These are phyloP conservation scores for Limnomonas spitsbergensis DNA, from an alignment of 139 green algal genomes.

Conservation along the genomic window DNA sequence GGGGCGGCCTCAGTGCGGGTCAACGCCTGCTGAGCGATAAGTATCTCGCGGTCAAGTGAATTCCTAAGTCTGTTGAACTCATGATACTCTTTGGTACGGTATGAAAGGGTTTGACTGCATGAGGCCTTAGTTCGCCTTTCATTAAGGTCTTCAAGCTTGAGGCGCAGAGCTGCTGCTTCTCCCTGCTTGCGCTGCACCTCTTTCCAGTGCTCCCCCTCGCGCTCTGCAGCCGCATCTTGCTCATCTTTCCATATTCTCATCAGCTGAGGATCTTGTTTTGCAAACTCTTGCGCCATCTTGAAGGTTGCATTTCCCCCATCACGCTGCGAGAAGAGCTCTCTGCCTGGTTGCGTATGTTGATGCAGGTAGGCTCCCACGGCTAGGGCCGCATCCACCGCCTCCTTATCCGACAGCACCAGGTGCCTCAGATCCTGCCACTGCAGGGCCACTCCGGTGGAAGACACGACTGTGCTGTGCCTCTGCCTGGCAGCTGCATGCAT, in stretches of 20 bases:
- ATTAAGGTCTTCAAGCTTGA: not conserved
- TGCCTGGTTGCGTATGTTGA: not conserved
- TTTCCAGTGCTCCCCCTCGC: conserved; percentile 32
- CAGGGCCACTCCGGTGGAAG: conserved; percentile 30
- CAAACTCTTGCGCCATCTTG: conserved; percentile 30
- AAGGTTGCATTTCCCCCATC: conserved; percentile 29
- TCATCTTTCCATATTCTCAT: conserved; percentile 18
- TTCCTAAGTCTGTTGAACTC: not conserved
- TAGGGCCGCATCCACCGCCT: too few relatives aligned
- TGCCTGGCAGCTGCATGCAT: not conserved
- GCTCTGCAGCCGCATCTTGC: conserved; percentile 12
- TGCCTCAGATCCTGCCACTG: conserved; percentile 39
- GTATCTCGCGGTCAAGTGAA: not conserved
- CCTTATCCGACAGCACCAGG: conserved; percentile 47
- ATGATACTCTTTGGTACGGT: not conserved
- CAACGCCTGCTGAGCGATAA: not conserved
- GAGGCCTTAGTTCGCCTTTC: not conserved
- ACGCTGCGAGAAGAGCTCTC: conserved; percentile 20
- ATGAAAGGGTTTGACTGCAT: not conserved
- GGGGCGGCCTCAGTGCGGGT: not conserved
- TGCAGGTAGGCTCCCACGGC: conserved; percentile 44
- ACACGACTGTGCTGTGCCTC: too few relatives aligned
- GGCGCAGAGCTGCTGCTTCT: not conserved
- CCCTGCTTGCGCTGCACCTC: conserved; percentile 42
- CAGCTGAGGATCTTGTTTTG: conserved; percentile 2